A percentile compares a stretch with the other conserved stretches of the same genome.
phyloP scores from a whole-genome alignment of 441 rosid species.

The Viola pubescens region DNA sequence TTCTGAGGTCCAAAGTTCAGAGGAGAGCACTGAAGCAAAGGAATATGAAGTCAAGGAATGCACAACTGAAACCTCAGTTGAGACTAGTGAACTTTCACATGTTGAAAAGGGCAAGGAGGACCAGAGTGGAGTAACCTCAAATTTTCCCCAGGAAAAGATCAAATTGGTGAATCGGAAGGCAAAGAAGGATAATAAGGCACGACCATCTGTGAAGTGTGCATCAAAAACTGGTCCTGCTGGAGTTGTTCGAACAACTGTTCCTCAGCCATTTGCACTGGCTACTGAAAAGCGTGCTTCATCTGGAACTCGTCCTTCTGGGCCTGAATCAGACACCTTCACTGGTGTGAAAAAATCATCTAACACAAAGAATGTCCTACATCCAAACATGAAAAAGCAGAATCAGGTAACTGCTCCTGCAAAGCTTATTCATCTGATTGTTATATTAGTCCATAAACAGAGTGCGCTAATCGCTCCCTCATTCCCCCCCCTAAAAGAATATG shows the following conservation, averaged over 20 bases:
- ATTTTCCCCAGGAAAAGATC: constrained; percentile 24
- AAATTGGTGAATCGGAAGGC: constrained; percentile 26
- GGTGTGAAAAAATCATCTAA: constrained; percentile 30
- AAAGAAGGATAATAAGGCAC: constrained; percentile 27
- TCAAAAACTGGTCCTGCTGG: constrained; percentile 34
- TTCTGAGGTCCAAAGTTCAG: constrained; percentile 38
- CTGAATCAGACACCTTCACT: constrained; percentile 30
- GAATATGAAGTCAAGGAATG: constrained; percentile 86
- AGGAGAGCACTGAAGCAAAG: constrained; percentile 51
- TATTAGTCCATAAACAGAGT: background rate
- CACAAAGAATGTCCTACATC: constrained; percentile 29
- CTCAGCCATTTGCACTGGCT: constrained; percentile 85
- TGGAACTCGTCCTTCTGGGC: constrained; percentile 43
- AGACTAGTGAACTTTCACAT: constrained; percentile 21
- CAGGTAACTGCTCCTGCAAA: constrained; percentile 32
- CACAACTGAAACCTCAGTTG: constrained; percentile 45
- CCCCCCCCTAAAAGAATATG: too few species aligned
- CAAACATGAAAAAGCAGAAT: constrained; percentile 32
- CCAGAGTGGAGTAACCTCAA: constrained; percentile 21
- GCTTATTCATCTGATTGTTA: constrained; percentile 1
- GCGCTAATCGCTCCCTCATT: background rate
- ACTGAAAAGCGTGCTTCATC: constrained; percentile 86
- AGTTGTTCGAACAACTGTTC: constrained; percentile 60
- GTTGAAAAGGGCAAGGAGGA: constrained; percentile 30
- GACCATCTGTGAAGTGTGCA: constrained; percentile 28